phyloP scores from a whole-genome alignment of 306 rosid genomes.

The Amphicarpaea edgeworthii region DNA sequence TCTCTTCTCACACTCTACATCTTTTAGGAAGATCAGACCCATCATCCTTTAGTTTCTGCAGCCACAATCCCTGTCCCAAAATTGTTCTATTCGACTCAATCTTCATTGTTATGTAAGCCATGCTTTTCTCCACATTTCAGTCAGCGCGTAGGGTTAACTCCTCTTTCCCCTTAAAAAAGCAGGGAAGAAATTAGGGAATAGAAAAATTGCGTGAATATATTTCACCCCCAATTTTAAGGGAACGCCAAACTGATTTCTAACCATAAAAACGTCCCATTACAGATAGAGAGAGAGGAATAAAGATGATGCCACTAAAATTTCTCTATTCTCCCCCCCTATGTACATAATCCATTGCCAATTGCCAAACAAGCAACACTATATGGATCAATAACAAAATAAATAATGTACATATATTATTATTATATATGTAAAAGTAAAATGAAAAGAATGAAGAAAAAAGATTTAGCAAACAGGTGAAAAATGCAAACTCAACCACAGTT shows the following conservation, averaged over 20 bases:
- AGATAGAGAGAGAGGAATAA: background rate
- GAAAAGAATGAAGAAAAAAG: conserved; percentile 36
- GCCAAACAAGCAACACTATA: conserved; percentile 62
- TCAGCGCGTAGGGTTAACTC: too few relatives aligned
- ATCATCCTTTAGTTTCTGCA: too few relatives aligned
- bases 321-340: conserved; percentile 39
- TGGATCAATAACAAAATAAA: conserved; percentile 41
- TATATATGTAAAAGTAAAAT: conserved; percentile 40
- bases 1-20: too few relatives aligned
- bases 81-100: too few relatives aligned
- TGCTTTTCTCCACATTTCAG: too few relatives aligned
- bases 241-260: background rate
- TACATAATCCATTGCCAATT: conserved; percentile 59
- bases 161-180: too few relatives aligned
- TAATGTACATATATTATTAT: conserved; percentile 48
- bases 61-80: too few relatives aligned
- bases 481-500: conserved; percentile 38
- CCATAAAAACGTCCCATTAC: background rate
- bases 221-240: background rate
- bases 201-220: background rate
- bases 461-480: conserved; percentile 52
- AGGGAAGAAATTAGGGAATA: too few relatives aligned
- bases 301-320: conserved; percentile 28
- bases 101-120: too few relatives aligned
- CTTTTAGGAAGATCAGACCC: too few relatives aligned